Percentiles rank a stretch among this genome's conserved stretches.
These are phyloP conservation scores for Aegilops speltoides DNA, from an alignment of 176 grass and related monocot genomes.

Conservation along the genomic window DNA sequence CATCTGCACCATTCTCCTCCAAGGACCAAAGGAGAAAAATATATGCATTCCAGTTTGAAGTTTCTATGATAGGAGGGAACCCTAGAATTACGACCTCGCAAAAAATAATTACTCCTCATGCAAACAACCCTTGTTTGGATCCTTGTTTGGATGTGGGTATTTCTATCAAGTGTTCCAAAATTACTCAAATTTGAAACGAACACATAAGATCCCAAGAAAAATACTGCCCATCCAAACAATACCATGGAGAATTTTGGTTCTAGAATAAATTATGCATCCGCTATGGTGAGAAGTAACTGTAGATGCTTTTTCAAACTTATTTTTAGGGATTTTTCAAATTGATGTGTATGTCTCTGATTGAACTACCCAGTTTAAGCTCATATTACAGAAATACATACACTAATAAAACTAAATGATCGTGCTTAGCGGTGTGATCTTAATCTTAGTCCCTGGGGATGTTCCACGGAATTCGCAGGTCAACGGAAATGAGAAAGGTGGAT, in stretches of 20 bases:
- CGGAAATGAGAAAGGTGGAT: not conserved
- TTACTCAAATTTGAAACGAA: not conserved
- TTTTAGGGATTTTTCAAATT: not conserved
- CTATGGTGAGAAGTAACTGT: too few relatives aligned
- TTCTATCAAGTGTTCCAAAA: not conserved
- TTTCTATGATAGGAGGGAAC: not conserved
- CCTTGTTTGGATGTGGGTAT: not conserved
- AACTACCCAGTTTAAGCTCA: not conserved
- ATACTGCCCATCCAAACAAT: not conserved
- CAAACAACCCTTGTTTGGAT: not conserved
- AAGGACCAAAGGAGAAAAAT: not conserved
- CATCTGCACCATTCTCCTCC: not conserved
- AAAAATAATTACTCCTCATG: not conserved
- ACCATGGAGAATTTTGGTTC: not conserved
- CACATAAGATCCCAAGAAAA: not conserved
- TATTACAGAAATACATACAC: not conserved
- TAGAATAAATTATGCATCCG: not conserved
- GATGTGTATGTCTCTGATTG: not conserved
- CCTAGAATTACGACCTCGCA: not conserved
- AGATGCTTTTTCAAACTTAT: not conserved
- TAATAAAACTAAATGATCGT: not conserved
- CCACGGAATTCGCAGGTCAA: slow-evolving; percentile 21
- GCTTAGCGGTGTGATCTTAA: not conserved
- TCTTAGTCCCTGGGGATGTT: not conserved
- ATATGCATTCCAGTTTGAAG: not conserved